These are phyloP conservation scores for Chlamydomonas asymmetrica DNA, from an alignment of 139 green algal genomes.

Conservation along the genomic window DNA sequence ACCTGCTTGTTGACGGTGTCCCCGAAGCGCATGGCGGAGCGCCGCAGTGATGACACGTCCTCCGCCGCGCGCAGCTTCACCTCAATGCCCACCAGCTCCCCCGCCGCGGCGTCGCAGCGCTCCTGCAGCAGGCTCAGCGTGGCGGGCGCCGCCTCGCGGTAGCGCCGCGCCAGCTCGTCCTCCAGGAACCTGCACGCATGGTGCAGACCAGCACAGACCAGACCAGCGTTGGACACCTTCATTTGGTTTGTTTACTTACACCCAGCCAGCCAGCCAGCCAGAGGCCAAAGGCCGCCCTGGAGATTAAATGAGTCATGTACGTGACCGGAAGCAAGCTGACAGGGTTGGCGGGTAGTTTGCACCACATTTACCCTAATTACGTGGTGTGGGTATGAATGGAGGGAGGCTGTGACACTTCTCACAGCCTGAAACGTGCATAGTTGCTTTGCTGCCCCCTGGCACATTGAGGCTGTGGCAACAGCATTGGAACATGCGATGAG, in stretches of 20 bases:
- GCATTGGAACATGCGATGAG: no score
- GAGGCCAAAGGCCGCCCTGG: no score
- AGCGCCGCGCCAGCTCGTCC: slow-evolving; percentile 80
- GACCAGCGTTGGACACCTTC: background rate
- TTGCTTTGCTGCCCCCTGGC: background rate
- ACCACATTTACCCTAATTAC: no score
- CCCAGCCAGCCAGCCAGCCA: no score
- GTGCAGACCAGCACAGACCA: background rate
- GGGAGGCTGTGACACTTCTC: background rate
- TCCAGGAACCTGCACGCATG: slow-evolving; percentile 71
- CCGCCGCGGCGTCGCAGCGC: slow-evolving; percentile 66
- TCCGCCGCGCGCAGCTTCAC: slow-evolving; percentile 60
- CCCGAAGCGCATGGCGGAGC: slow-evolving; percentile 40
- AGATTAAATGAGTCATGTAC: no score
- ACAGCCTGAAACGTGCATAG: background rate
- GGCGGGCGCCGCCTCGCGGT: slow-evolving; percentile 83
- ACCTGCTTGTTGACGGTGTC: slow-evolving; percentile 21
- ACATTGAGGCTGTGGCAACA: no score
- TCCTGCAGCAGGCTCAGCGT: slow-evolving; percentile 85
- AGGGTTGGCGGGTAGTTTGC: no score
- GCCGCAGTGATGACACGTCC: slow-evolving; percentile 61
- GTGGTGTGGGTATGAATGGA: no score
- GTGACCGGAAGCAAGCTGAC: no score
- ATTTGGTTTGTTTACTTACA: no score
- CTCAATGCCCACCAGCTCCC: slow-evolving; percentile 70